phyloP scores from a whole-genome alignment of 164 flowering plant species.

The Berberis vulgaris region DNA sequence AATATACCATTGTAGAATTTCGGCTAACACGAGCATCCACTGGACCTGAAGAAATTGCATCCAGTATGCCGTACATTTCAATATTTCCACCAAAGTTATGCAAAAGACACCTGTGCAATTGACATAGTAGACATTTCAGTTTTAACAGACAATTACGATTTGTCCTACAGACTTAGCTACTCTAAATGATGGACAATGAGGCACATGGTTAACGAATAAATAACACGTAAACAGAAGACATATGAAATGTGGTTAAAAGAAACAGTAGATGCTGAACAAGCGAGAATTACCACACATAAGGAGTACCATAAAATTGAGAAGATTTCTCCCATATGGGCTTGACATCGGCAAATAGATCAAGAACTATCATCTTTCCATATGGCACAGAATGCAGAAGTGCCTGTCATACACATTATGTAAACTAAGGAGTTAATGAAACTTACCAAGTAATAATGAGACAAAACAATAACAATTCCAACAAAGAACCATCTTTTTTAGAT shows the following conservation, averaged over 20 bases:
- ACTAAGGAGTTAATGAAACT: background rate
- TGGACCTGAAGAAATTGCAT: constrained; percentile 84
- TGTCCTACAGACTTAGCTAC: no score
- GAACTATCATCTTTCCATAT: constrained; percentile 92
- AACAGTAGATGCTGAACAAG: background rate
- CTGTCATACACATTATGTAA: constrained; percentile 31
- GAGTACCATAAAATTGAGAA: constrained; percentile 88
- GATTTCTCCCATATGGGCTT: constrained; percentile 83
- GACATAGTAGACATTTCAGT: background rate
- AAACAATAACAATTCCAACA: no score
- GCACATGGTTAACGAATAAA: background rate
- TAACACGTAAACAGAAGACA: background rate
- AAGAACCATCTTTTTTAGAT: no score
- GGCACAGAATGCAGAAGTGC: constrained; percentile 98
- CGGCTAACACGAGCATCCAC: constrained; percentile 78
- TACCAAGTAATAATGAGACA: no score
- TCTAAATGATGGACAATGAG: no score
- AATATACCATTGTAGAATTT: constrained; percentile 87
- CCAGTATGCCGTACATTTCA: constrained; percentile 93
- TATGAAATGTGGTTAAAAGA: background rate
- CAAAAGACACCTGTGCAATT: constrained; percentile 70
- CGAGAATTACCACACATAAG: constrained; percentile 65
- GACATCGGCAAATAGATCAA: constrained; percentile 97
- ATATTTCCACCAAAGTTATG: constrained; percentile 97
- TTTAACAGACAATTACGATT: background rate